These are phyloP conservation scores for Fusarium falciforme DNA, from an alignment of 2,329 filamentous ascomycete species.

Conservation along the genomic window DNA sequence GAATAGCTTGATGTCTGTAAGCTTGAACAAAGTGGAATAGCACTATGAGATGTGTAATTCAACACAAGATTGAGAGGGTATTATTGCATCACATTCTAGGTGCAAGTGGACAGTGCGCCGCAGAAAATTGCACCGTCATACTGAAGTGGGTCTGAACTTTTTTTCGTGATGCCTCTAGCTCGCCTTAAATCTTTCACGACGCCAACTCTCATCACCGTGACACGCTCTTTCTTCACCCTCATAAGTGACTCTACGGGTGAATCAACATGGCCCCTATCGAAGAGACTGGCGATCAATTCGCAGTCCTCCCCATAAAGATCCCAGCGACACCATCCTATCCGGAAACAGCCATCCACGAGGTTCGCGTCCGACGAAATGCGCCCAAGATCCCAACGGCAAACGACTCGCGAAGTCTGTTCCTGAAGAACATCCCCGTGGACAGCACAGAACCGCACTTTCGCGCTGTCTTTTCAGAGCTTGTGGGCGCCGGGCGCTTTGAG, in stretches of 20 bases:
- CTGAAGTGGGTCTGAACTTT: slow-evolving; percentile 32
- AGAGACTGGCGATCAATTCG: slow-evolving; percentile 66
- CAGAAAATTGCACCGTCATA: slow-evolving; percentile 6
- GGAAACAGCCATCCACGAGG: slow-evolving; percentile 76
- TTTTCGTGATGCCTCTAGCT: slow-evolving; percentile 29
- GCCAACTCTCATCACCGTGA: neutral
- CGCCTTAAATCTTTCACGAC: neutral
- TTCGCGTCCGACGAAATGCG: slow-evolving; percentile 87
- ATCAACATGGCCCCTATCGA: slow-evolving; percentile 46
- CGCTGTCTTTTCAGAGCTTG: slow-evolving; percentile 77
- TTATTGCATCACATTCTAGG: neutral
- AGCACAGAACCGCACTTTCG: slow-evolving; percentile 82
- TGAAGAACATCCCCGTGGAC: slow-evolving; percentile 91
- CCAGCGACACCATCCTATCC: slow-evolving; percentile 72
- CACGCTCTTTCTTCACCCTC: neutral
- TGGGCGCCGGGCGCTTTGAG: slow-evolving; percentile 84
- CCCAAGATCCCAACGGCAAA: slow-evolving; percentile 80
- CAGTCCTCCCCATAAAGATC: slow-evolving; percentile 75
- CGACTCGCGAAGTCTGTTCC: slow-evolving; percentile 83
- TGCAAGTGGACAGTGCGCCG: slow-evolving; percentile 24
- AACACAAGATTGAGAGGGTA: neutral
- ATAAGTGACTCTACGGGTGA: neutral
- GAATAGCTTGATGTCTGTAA: neutral
- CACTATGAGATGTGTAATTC: neutral
- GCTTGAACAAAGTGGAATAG: neutral